A percentile compares a stretch with the other conserved stretches of the same genome.
Conservation (phyloP, 441 rosid species). For the Flueggea neowawraea region DNA sequence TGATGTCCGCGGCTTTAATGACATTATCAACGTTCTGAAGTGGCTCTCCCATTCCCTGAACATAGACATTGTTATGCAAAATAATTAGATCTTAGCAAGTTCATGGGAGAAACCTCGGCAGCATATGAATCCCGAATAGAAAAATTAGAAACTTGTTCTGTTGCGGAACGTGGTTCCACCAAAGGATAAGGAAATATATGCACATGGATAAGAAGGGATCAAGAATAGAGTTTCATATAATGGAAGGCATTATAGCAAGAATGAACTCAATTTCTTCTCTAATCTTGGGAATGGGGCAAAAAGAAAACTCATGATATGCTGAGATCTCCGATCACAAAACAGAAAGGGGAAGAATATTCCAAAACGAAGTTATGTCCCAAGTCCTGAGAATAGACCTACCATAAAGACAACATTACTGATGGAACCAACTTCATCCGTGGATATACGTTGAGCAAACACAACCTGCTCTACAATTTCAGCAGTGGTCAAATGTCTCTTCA, state of each 20-base stretch:
- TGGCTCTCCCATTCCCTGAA: conserved; percentile 98
- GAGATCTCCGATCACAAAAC: too few species aligned
- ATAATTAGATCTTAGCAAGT: conserved; percentile 1
- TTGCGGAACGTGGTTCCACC: too few species aligned
- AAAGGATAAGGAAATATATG: too few species aligned
- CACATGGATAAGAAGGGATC: too few species aligned
- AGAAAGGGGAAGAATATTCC: neutral
- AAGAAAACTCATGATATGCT: too few species aligned
- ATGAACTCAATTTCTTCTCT: neutral
- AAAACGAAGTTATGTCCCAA: neutral
- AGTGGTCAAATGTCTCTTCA: conserved; percentile 73
- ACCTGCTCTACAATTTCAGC: conserved; percentile 96
- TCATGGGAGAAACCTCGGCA: conserved; percentile 3
- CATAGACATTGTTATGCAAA: conserved; percentile 5
- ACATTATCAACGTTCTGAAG: conserved; percentile 82
- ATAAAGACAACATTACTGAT: conserved; percentile 88
- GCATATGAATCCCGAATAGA: too few species aligned
- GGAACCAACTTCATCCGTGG: conserved; percentile 54
- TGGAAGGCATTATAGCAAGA: too few species aligned
- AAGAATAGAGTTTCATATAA: too few species aligned
- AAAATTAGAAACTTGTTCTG: too few species aligned
- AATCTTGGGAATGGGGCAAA: neutral
- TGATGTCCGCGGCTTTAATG: conserved; percentile 73
- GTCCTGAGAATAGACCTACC: conserved; percentile 41
- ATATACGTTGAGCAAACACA: conserved; percentile 64